These are phyloP conservation scores for Arachis hypogaea DNA, from an alignment of 306 rosid species.

Conservation along the genomic window DNA sequence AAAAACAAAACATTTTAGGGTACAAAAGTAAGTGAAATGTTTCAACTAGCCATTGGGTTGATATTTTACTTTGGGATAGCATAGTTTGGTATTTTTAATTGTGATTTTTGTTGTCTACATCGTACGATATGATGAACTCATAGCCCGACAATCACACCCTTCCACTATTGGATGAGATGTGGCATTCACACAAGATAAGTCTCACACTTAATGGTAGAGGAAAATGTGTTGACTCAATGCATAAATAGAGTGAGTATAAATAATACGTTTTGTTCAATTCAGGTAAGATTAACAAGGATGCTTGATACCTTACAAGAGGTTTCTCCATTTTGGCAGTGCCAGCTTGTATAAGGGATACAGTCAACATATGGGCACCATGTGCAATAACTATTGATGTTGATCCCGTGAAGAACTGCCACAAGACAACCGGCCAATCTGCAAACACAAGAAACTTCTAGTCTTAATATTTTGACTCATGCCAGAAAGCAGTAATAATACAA, in stretches of 20 bases:
- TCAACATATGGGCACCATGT: conserved; percentile 76
- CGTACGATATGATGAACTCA: too few relatives aligned
- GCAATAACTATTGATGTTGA: conserved; percentile 81
- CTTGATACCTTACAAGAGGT: conserved; percentile 73
- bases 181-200: too few relatives aligned
- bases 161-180: too few relatives aligned
- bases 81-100: conserved; percentile 2
- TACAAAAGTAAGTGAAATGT: conserved; percentile 6
- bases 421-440: conserved; percentile 81
- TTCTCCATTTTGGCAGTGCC: conserved; percentile 72
- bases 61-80: not conserved
- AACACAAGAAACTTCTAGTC: conserved; percentile 38
- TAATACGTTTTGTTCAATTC: not conserved
- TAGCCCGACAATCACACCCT: too few relatives aligned
- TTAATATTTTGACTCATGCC: conserved; percentile 40
- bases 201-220: too few relatives aligned
- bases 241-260: too few relatives aligned
- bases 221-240: too few relatives aligned
- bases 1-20: not conserved
- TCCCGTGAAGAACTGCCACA: conserved; percentile 62
- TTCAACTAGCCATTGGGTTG: conserved; percentile 14
- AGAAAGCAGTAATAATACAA: conserved; percentile 34
- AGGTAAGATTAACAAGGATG: conserved; percentile 37
- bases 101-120: too few relatives aligned
- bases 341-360: conserved; percentile 71